phyloP scores from a whole-genome alignment of 371 early-diverging fungal species.

The Mortierella sp. region DNA sequence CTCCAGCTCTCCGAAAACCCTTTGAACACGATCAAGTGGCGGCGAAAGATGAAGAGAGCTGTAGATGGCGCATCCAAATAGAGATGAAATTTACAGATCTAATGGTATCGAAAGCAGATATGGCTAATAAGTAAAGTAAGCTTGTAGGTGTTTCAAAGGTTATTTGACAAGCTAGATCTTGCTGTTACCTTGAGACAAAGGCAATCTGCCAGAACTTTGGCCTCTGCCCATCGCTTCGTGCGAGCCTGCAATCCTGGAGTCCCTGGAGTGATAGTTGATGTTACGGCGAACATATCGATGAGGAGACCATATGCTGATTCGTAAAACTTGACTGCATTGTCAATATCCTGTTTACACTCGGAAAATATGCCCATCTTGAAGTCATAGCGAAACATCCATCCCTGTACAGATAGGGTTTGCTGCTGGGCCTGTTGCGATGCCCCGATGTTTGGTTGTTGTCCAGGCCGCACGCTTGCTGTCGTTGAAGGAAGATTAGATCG shows the following conservation, averaged over 20 bases:
- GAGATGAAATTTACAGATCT: constrained; percentile 83
- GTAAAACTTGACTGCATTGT: constrained; percentile 81
- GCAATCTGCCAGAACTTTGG: constrained; percentile 74
- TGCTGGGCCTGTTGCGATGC: constrained; percentile 54
- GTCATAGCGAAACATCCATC: constrained; percentile 90
- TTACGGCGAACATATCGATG: constrained; percentile 74
- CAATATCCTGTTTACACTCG: constrained; percentile 86
- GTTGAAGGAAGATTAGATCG: constrained; percentile 73
- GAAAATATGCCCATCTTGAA: constrained; percentile 83
- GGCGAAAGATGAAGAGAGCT: constrained; percentile 78
- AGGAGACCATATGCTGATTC: constrained; percentile 79
- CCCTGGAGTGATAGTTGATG: constrained; percentile 63
- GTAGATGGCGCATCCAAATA: constrained; percentile 76
- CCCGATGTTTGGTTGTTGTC: constrained; percentile 27
- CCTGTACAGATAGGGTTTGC: constrained; percentile 68
- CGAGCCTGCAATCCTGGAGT: constrained; percentile 62
- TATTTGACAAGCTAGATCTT: not conserved
- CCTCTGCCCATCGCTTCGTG: constrained; percentile 76
- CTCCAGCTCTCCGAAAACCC: constrained; percentile 67
- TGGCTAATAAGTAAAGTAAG: not conserved
- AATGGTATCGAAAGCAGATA: not conserved
- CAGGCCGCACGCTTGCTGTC: constrained; percentile 53
- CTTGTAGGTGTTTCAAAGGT: not conserved
- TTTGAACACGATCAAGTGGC: constrained; percentile 77
- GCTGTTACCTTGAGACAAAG: constrained; percentile 77